A percentile compares a stretch with the other conserved stretches of the same genome.
phyloP scores from a whole-genome alignment of 345 rosid species.

The Eutrema japonicum region DNA sequence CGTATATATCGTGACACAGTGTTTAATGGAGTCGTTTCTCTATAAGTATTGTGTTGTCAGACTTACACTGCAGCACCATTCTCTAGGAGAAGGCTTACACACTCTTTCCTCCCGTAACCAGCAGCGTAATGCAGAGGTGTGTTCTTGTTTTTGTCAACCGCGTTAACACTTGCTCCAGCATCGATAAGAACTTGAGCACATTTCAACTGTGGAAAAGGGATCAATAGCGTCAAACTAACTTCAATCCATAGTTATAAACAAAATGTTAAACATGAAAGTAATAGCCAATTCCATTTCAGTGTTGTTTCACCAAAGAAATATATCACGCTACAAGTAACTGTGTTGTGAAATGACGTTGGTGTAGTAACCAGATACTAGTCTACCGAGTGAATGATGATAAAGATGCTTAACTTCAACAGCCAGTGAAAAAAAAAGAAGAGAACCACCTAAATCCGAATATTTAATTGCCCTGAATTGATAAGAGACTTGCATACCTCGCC shows the following conservation, averaged over 20 bases:
- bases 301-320: background rate
- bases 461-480: slow-evolving; percentile 1
- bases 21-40: slow-evolving; percentile 3
- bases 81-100: slow-evolving; percentile 86
- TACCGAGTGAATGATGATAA: slow-evolving; percentile 22
- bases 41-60: background rate
- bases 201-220: slow-evolving; percentile 56
- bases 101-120: slow-evolving; percentile 96
- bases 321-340: slow-evolving; percentile 12
- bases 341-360: background rate
- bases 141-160: slow-evolving; percentile 94
- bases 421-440: background rate
- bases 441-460: background rate
- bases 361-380: background rate
- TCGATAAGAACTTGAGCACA: slow-evolving; percentile 90
- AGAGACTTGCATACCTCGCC: slow-evolving; percentile 75
- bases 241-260: background rate
- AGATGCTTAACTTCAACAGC: slow-evolving; percentile 33
- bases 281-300: background rate
- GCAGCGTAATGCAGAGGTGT: slow-evolving; percentile 98
- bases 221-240: slow-evolving; percentile 27
- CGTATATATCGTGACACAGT: background rate
- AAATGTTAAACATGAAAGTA: background rate
- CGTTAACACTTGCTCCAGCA: slow-evolving; percentile 89
- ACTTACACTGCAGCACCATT: slow-evolving; percentile 99